Base-by-base conservation (phyloP, 2,329 filamentous ascomycete genomes). In the Chaetomiaceae sp. region DNA sequence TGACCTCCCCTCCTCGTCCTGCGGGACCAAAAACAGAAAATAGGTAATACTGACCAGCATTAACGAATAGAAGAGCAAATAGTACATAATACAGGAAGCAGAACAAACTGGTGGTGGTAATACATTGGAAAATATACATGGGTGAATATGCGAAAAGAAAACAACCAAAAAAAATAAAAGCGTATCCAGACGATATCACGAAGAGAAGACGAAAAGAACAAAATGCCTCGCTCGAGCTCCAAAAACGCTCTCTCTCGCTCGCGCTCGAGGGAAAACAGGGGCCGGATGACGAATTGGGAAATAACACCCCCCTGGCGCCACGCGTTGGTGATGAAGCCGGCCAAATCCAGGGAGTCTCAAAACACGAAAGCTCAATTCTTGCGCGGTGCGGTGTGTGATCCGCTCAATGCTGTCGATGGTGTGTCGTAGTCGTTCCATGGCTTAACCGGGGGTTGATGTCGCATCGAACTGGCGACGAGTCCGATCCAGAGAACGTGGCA, bases 21-120 rank as follows among this genome's bases (percentile, higher is more conserved):
- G n/a, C n/a, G n/a, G 8, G n/a, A 49, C 33, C 14, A 45, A 49
- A 49, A 48, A 55, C 33, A 55, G 39, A 40, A 40, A 40, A 40
- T 22, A 40, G n/a, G 19, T 17, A 38, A 38, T 38, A 38, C 19
- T 37, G 39, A n/a, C n/a, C n/a, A n/a, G n/a, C n/a, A n/a, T n/a
- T n/a, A 25, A 53, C n/a, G n/a, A 44, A 38, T 43, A 49, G 20
- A 46, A 36, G 39, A 49, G 25, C 22, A 27, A 19, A 14, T 4
- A 23, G 4, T 6, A 38, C 4, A 12, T 25, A n/a, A 15, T 22
- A 40, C 19, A 22, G 11, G 11, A 23, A 40, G 6, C 23, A 27
- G 9, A 31, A 31, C 25, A 48, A 14, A 25, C 36, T 36, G n/a
- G n/a, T n/a, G n/a, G 43, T 40, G 39, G 38, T 51, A 51, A 40